Evolutionary conservation across 805 yeast species (phyloP).

Genomic region (Blastobotrys attinorum): DNA sequence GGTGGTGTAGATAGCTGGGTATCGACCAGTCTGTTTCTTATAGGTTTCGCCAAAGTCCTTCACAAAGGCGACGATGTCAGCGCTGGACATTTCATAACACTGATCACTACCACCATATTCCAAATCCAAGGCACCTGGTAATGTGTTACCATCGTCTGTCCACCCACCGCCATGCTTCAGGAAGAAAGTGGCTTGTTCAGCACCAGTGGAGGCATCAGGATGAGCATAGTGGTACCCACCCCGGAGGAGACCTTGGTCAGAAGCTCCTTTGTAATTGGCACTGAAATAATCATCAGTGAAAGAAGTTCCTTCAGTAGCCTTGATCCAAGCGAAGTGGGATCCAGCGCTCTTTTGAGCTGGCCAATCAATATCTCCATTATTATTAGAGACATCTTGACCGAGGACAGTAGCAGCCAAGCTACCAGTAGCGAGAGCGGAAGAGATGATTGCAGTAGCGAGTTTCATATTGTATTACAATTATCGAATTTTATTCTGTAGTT

Average conservation of each 20-base stretch:
- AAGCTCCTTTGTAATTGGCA: background rate
- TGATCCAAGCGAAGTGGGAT: constrained; percentile 2
- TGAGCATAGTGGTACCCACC: constrained; percentile 2
- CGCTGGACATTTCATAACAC: constrained; percentile 1
- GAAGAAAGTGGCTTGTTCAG: background rate
- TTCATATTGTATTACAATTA: too few species aligned
- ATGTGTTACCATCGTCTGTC: constrained; percentile 1
- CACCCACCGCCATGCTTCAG: constrained; percentile 1
- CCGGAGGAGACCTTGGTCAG: background rate
- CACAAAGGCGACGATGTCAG: background rate
- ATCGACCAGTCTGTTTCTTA: background rate
- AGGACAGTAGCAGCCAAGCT: background rate
- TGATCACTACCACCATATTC: background rate
- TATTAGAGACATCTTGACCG: constrained; percentile 1
- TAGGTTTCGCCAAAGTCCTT: constrained; percentile 1
- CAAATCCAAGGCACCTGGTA: constrained; percentile 1
- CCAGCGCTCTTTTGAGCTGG: background rate
- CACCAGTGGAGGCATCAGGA: background rate
- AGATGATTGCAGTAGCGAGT: background rate
- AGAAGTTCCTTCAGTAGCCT: constrained; percentile 2
- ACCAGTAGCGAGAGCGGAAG: background rate
- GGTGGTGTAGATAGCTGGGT: constrained; percentile 2
- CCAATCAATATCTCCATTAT: constrained; percentile 1
- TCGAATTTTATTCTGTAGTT: too few species aligned
- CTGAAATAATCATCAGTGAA: background rate